A percentile compares a stretch with the other conserved stretches of the same genome.
phyloP scores from a whole-genome alignment of 2,329 filamentous ascomycete species.

The Orbilia blumenaviensis region DNA sequence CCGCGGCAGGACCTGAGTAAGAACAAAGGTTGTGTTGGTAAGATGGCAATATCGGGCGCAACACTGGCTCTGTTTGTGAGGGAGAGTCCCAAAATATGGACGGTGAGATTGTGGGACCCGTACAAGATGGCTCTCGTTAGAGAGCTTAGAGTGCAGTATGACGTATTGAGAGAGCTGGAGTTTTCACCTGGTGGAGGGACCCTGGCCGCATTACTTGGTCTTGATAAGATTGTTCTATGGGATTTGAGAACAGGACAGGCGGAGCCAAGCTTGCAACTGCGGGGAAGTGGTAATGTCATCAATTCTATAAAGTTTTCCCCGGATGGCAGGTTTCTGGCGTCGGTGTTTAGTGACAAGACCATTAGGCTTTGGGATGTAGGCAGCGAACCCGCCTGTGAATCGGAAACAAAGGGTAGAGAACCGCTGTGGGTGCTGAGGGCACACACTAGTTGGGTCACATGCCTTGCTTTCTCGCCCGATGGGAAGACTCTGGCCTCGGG shows the following conservation, averaged over 20 bases:
- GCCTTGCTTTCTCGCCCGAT: background rate
- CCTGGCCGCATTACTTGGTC: background rate
- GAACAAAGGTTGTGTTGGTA: no score
- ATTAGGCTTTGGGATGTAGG: background rate
- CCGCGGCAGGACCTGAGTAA: background rate
- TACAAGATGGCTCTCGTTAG: no score
- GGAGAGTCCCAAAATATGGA: no score
- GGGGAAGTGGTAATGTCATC: background rate
- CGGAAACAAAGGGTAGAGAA: background rate
- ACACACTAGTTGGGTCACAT: background rate
- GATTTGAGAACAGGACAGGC: no score
- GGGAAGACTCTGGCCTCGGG: background rate
- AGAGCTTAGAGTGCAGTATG: no score
- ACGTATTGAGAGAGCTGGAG: no score
- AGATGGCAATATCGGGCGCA: background rate
- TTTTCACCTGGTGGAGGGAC: background rate
- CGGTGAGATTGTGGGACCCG: no score
- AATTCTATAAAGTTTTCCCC: background rate
- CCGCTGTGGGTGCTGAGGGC: background rate
- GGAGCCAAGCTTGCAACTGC: background rate
- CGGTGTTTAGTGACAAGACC: background rate
- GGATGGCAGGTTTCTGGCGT: background rate
- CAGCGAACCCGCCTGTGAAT: background rate
- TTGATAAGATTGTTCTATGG: background rate
- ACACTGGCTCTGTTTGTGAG: no score